A percentile compares a stretch with the other conserved stretches of the same genome.
These are phyloP conservation scores for Rhytidiadelphus loreus DNA, from an alignment of 225 moss, liverwort and hornwort genomes.

Conservation along the genomic window DNA sequence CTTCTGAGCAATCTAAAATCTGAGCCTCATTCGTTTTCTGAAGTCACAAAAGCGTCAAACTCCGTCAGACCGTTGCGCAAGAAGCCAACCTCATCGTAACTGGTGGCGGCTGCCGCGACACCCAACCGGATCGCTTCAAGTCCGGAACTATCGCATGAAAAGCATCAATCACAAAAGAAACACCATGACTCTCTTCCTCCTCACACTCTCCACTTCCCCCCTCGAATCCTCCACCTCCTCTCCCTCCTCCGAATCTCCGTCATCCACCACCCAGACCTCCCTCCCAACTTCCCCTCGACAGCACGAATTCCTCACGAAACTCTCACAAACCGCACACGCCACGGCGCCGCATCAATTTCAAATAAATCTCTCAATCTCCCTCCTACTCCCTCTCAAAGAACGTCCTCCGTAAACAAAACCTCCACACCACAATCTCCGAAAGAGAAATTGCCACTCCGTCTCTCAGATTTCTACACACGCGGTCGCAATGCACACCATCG, in stretches of 20 bases:
- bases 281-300: not conserved
- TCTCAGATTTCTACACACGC: not conserved
- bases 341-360: not conserved
- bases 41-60: not conserved
- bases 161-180: slow-evolving; percentile 9
- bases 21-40: not conserved
- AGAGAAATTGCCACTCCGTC: not conserved
- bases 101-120: slow-evolving; percentile 12
- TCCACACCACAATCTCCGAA: not conserved
- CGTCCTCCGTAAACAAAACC: not conserved
- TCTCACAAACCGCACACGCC: not conserved
- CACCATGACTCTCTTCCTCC: not conserved
- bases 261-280: not conserved
- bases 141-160: not conserved
- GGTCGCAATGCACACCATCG: not conserved
- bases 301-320: not conserved
- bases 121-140: slow-evolving; percentile 9
- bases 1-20: not conserved
- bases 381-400: not conserved
- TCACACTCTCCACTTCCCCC: not conserved
- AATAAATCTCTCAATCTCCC: not conserved
- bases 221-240: not conserved
- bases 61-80: not conserved
- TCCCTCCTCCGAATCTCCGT: slow-evolving; percentile 8
- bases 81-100: slow-evolving; percentile 28